These are phyloP conservation scores for Nakaseomyces nivariensis DNA, from an alignment of 1,139 yeast species.

Conservation along the genomic window DNA sequence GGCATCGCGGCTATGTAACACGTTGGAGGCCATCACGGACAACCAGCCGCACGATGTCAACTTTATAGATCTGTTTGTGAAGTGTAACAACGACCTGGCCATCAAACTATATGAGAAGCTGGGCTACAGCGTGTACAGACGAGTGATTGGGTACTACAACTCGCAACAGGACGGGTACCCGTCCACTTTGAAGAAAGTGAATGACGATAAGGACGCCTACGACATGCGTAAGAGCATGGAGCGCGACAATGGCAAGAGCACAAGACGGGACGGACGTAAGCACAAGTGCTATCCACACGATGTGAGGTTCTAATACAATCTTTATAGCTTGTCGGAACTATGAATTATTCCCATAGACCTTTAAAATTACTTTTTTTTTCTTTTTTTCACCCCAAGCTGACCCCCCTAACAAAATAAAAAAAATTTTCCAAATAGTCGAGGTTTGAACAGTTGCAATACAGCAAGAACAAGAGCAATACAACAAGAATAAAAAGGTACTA, in stretches of 20 bases:
- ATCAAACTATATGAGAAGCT: slow-evolving; percentile 72
- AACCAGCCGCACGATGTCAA: slow-evolving; percentile 62
- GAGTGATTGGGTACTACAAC: slow-evolving; percentile 85
- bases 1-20: slow-evolving; percentile 63
- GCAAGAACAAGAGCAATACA: too few species aligned
- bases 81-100: slow-evolving; percentile 74
- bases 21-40: slow-evolving; percentile 64
- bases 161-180: slow-evolving; percentile 30
- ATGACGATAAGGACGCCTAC: slow-evolving; percentile 77
- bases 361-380: too few species aligned
- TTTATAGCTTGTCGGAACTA: background rate
- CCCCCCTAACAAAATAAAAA: too few species aligned
- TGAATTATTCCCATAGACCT: too few species aligned
- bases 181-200: slow-evolving; percentile 34
- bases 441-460: too few species aligned
- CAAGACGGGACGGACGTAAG: slow-evolving; percentile 49
- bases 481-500: too few species aligned
- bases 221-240: slow-evolving; percentile 58
- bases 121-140: slow-evolving; percentile 74
- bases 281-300: slow-evolving; percentile 56
- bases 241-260: slow-evolving; percentile 37
- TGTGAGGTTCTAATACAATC: slow-evolving; percentile 22
- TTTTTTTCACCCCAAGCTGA: background rate
- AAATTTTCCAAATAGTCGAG: too few species aligned
- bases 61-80: slow-evolving; percentile 84